Base-by-base conservation (phyloP, 1,284 basidiomycete genomes). In the Gomphus sp. region DNA sequence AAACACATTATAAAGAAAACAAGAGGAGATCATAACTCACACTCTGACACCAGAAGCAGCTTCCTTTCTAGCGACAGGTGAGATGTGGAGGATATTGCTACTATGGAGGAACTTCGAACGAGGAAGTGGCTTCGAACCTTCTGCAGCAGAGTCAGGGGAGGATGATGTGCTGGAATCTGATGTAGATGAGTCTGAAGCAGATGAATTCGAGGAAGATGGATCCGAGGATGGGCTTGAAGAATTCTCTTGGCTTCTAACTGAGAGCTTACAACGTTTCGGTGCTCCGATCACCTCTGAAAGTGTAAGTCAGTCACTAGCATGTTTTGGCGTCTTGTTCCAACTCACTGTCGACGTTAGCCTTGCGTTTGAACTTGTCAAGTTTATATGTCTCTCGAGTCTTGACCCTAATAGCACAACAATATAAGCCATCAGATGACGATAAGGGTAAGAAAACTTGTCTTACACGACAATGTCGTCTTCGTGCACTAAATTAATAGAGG, bases 151-250 rank as follows among this genome's bases (percentile, higher is more conserved):
- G 25, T 56, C 43, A 43, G 54, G 28, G n/a, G 60, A 54, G 2
- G 58, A 55, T 31, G 18, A 18, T 11, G 66, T 67, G 41, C 16
- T 43, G 33, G 64, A 64, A 9, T 68, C 66, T 14, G 64, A 64
- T 4, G 67, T 65, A 0, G 67, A 66, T 14, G 69, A 62, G 37
- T 60, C 61, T 22, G 22, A 22, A 22, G 22, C 22, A 22, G 22
- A 22, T 22, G 22, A 22, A 22, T 22, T 22, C 3, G 66, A 64
- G 9, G 58, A 36, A 49, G 41, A 36, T 12, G 41, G n/a, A 43
- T 43, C 33, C 16, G 58, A 59, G 11, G 47, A 12, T 22, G 47
- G 51, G 33, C 44, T 49, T 44, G 58, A 55, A 22, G 44, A 45
- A 31, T 25, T 22, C 4, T 39, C 41, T 7, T 22, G 22, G 52